phyloP scores from a whole-genome alignment of 176 grass and related monocot species.

The Alloteropsis semialata region DNA sequence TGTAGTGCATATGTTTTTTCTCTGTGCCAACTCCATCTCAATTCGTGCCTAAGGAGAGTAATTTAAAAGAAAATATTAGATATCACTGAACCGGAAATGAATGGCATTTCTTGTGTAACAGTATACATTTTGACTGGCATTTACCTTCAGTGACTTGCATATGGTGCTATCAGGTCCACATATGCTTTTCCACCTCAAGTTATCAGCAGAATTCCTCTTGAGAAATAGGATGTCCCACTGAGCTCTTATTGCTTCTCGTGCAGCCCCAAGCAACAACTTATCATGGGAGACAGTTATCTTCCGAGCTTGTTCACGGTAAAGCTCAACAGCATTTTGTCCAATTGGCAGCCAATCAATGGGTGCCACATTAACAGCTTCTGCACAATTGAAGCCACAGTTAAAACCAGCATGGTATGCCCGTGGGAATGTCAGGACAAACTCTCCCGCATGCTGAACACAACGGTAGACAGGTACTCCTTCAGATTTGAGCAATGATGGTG shows the following conservation, averaged over 20 bases:
- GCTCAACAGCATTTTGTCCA: constrained; percentile 90
- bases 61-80: constrained; percentile 28
- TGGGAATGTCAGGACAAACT: constrained; percentile 96
- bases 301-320: constrained; percentile 71
- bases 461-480: constrained; percentile 86
- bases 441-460: constrained; percentile 71
- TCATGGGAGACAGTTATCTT: constrained; percentile 91
- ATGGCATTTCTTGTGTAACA: not conserved
- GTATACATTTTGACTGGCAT: not conserved
- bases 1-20: constrained; percentile 50
- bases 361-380: constrained; percentile 95
- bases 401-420: constrained; percentile 92
- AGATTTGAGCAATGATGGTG: constrained; percentile 77
- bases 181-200: constrained; percentile 70
- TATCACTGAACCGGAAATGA: not conserved
- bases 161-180: constrained; percentile 69
- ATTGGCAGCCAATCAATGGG: constrained; percentile 95
- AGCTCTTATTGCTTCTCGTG: constrained; percentile 83
- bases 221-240: constrained; percentile 79
- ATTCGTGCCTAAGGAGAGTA: constrained; percentile 59
- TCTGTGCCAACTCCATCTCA: constrained; percentile 53
- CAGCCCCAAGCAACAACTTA: constrained; percentile 80
- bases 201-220: constrained; percentile 56
- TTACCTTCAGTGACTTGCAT: constrained; percentile 78
- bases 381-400: constrained; percentile 97